Base-by-base conservation (phyloP, 495 filamentous ascomycete species). In the Coniosporium apollinis region DNA sequence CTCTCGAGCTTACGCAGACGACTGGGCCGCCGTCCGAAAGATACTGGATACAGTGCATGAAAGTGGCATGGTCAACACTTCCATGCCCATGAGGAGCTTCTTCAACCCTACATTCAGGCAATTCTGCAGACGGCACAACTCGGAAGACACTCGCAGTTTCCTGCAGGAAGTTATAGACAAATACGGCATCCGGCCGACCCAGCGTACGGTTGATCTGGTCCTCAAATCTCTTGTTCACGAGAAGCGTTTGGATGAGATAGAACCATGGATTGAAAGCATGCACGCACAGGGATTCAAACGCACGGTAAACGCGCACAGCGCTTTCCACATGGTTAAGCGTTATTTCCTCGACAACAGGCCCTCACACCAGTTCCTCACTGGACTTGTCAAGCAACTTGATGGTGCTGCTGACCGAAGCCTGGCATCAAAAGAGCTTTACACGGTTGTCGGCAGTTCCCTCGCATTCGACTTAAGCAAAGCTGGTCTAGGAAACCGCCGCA, bases 171-270 rank as follows among this genome's bases (percentile, higher is more conserved):
- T 15, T 6, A 18, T 31, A 6, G 8, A 7, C 29, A 18, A 31
- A 6, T 31, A 31, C 29, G 29, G 17, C 9, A 6, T 31, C 17
- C 7, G 6, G 6, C 29, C 29, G 6, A 15, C 8, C 15, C 29
- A 31, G 29, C 8, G 8, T 7, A 31, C 29, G 9, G 24, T 15
- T 17, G 30, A 37, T 11, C 37, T 37, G 26, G 28, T 46, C 20
- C 24, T 49, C 19, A 10, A 37, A 15, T 31, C 18, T n/a, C 46
- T 46, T 36, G 19, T 46, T 9, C 4, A n/a, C n/a, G 11, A 36
- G 5, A n/a, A 38, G 9, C n/a, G 17, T 2, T 11, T 37, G 5
- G 7, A 32, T 22, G 33, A 43, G 11, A 43, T 46, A 3, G 34
- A 34, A 5, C 21, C 35, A 16, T 49, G 43, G 43, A 17, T 46